Percentiles rank a stretch among this genome's conserved stretches.
These are phyloP conservation scores for Xylariaceae sp. DNA, from an alignment of 2,329 filamentous ascomycete genomes.

Conservation along the genomic window DNA sequence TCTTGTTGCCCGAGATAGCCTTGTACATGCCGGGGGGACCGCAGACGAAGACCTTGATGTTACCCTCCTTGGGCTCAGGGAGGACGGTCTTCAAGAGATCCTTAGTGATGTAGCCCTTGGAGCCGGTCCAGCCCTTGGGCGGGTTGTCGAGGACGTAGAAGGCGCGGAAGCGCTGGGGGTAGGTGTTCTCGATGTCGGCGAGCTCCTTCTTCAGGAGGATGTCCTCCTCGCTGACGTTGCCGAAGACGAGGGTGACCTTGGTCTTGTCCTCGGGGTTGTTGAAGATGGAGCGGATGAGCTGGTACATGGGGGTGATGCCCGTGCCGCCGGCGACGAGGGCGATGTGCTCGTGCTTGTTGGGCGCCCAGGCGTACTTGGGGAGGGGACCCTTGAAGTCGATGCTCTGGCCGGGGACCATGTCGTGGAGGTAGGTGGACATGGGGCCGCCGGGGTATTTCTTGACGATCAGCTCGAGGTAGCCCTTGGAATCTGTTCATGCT, in stretches of 20 bases:
- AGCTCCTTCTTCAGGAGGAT: constrained; percentile 87
- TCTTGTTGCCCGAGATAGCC: constrained; percentile 82
- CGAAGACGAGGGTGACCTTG: constrained; percentile 92
- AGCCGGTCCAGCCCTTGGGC: constrained; percentile 69
- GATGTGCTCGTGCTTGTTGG: constrained; percentile 92
- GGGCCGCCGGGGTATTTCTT: constrained; percentile 88
- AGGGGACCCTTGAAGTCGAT: constrained; percentile 94
- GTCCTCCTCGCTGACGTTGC: constrained; percentile 83
- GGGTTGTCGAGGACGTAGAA: constrained; percentile 91
- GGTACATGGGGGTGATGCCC: constrained; percentile 97
- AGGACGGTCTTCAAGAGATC: constrained; percentile 92
- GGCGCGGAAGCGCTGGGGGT: constrained; percentile 88
- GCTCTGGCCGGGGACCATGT: constrained; percentile 72
- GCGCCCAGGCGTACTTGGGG: constrained; percentile 82
- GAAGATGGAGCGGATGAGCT: constrained; percentile 87
- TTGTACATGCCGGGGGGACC: constrained; percentile 92
- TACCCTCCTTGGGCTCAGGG: constrained; percentile 83
- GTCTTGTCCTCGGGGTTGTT: constrained; percentile 95
- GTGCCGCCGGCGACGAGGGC: constrained; percentile 88
- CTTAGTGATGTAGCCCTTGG: constrained; percentile 78
- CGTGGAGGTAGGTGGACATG: constrained; percentile 87
- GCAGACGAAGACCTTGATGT: constrained; percentile 96
- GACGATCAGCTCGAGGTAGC: constrained; percentile 81
- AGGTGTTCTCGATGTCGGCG: constrained; percentile 84
- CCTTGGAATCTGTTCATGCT: constrained; percentile 54